Conservation (phyloP, 208 protist genomes). For the Strigomonas culicis region DNA sequence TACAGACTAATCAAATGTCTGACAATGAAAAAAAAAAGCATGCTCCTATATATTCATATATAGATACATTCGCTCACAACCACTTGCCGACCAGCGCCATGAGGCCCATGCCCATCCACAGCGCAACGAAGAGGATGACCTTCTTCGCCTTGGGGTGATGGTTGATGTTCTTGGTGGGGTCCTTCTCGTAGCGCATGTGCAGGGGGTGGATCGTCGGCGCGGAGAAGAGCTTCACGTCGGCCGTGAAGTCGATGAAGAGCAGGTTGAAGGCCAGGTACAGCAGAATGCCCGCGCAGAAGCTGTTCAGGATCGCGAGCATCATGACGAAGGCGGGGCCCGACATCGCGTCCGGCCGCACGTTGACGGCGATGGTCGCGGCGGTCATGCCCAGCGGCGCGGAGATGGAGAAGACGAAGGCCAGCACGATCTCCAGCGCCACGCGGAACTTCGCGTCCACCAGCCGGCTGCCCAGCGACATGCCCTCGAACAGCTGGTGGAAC, state of each 20-base stretch:
- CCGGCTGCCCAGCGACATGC: conserved; percentile 32
- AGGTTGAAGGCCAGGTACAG: conserved; percentile 51
- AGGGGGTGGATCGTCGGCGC: too few relatives aligned
- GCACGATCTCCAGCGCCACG: conserved; percentile 16
- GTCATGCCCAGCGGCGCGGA: conserved; percentile 26
- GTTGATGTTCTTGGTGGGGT: too few relatives aligned
- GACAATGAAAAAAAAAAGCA: neutral
- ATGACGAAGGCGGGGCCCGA: conserved; percentile 20
- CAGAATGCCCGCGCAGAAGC: conserved; percentile 41
- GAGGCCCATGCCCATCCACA: conserved; percentile 5
- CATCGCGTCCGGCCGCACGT: conserved; percentile 10
- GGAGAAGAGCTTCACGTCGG: conserved; percentile 11
- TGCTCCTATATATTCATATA: neutral
- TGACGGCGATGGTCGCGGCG: conserved; percentile 15
- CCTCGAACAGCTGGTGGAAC: conserved; percentile 55
- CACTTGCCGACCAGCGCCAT: conserved; percentile 11
- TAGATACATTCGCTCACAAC: neutral
- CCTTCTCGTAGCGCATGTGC: too few relatives aligned
- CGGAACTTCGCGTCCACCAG: conserved; percentile 34
- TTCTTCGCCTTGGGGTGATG: too few relatives aligned
- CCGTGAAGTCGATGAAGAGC: conserved; percentile 38
- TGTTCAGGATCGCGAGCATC: conserved; percentile 23
- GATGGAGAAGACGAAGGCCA: conserved; percentile 25
- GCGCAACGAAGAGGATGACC: neutral
- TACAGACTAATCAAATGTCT: neutral